Evolutionary conservation across 2,329 filamentous ascomycete species (phyloP).

Genomic region (Fusarium fracticaudum): DNA sequence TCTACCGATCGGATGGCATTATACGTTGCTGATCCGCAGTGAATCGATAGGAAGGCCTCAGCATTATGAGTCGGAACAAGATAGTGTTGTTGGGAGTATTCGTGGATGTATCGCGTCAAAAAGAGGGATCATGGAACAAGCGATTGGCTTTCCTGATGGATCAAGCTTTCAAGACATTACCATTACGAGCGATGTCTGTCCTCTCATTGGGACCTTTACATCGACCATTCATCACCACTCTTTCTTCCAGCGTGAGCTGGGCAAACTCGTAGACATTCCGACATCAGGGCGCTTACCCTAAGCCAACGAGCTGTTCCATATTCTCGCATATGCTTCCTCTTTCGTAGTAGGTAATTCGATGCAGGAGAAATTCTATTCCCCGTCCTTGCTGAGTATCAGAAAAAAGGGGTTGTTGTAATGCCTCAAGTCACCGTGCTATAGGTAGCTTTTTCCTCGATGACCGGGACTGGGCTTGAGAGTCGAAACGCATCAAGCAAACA

Average conservation of each 20-base stretch:
- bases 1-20: neutral
- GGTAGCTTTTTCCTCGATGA: rapidly evolving
- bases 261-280: rapidly evolving
- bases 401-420: rapidly evolving
- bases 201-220: rapidly evolving
- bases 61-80: rapidly evolving
- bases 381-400: neutral
- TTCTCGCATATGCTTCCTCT: too few relatives aligned
- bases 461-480: rapidly evolving
- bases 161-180: rapidly evolving
- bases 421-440: rapidly evolving
- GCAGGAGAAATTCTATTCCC: rapidly evolving
- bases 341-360: neutral
- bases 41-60: rapidly evolving
- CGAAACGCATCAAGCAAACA: rapidly evolving
- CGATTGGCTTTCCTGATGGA: too few relatives aligned
- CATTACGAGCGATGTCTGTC: neutral
- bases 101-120: neutral
- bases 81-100: too few relatives aligned
- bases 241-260: neutral
- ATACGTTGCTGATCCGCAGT: neutral
- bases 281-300: neutral
- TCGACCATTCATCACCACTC: rapidly evolving
- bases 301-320: too few relatives aligned
- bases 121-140: too few relatives aligned